Percentiles rank a stretch among this genome's conserved stretches.
Evolutionary conservation across 192 early-diverging fungal genomes (phyloP).

Genomic region (Backusella macrospora): DNA sequence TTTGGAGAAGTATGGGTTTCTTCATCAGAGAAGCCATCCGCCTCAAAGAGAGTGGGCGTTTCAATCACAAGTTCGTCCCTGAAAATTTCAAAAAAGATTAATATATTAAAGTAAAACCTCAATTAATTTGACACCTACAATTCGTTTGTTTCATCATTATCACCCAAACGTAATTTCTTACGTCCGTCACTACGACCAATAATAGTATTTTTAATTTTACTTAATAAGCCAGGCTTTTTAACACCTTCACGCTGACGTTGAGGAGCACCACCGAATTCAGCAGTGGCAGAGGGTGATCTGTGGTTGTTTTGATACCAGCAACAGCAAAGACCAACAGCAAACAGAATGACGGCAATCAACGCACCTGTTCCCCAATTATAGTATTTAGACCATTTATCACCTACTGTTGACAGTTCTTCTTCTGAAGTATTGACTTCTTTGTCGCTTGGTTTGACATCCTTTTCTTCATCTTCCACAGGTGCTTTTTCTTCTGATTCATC

Average conservation of each 20-base stretch:
- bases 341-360: constrained; percentile 29
- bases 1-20: neutral
- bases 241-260: constrained; percentile 5
- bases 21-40: constrained; percentile 10
- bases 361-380: constrained; percentile 32
- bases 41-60: constrained; percentile 35
- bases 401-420: neutral
- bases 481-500: neutral
- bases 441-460: neutral
- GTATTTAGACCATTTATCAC: constrained; percentile 28
- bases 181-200: neutral
- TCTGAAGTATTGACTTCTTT: neutral
- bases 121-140: constrained; percentile 29
- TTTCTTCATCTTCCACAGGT: neutral
- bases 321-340: constrained; percentile 25
- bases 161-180: constrained; percentile 16
- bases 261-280: neutral
- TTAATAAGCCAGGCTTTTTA: neutral
- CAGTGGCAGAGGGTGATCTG: neutral
- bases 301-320: constrained; percentile 31
- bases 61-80: constrained; percentile 62
- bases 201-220: neutral
- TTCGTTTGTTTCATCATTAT: constrained; percentile 36
- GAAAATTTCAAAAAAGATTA: neutral
- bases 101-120: neutral